Conservation (phyloP, 2,329 filamentous ascomycete species). For the Calonectria pseudoreteaudii region DNA sequence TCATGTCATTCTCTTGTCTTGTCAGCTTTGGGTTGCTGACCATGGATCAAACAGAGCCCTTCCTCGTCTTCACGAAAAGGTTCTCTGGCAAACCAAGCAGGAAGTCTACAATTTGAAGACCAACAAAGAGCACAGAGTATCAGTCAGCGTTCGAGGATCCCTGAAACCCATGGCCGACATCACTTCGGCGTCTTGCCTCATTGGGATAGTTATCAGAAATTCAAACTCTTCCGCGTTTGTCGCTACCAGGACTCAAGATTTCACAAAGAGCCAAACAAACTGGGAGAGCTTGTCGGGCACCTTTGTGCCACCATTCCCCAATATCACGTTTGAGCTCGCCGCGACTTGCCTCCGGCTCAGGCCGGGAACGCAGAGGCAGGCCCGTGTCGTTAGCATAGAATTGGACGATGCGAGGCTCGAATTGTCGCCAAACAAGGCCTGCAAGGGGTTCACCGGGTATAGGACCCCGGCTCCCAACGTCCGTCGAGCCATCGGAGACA, state of each 20-base stretch:
- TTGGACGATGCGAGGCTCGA: not conserved
- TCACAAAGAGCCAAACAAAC: not conserved
- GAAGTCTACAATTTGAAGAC: not conserved
- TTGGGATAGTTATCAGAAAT: not conserved
- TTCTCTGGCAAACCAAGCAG: not conserved
- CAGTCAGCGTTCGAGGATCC: not conserved
- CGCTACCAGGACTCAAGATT: not conserved
- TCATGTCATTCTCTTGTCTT: not conserved
- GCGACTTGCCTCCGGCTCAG: not conserved
- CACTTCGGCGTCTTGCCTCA: not conserved
- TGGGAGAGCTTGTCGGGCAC: not conserved
- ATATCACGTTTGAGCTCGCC: not conserved
- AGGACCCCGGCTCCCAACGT: not conserved
- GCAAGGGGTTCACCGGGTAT: not conserved
- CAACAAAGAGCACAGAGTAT: not conserved
- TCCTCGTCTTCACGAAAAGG: not conserved
- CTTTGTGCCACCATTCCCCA: not conserved
- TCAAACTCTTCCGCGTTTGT: not conserved
- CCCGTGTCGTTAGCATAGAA: not conserved
- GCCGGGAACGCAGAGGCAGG: not conserved
- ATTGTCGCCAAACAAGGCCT: not conserved
- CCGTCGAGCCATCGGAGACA: not conserved
- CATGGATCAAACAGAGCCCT: not conserved
- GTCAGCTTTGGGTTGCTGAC: not conserved
- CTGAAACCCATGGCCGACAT: not conserved